These are phyloP conservation scores for Aphanomyces cochlioides DNA, from an alignment of 352 stramenopile genomes.

Conservation along the genomic window DNA sequence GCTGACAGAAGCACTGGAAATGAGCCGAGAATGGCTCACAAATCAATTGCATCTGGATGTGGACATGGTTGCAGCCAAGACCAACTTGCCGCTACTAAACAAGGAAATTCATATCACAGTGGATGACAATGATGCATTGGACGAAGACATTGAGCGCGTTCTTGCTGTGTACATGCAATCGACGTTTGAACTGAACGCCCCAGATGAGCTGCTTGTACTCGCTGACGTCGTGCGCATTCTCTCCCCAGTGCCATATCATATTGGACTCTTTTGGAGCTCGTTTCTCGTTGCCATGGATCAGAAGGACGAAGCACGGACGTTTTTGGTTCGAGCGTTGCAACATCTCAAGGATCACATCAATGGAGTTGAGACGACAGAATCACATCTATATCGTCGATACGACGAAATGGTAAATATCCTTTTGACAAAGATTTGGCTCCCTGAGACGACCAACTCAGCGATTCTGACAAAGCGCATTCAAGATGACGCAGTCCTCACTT, in stretches of 20 bases:
- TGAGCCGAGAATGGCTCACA: slow-evolving; percentile 20
- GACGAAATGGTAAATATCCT: slow-evolving; percentile 10
- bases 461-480: background rate
- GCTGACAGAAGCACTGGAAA: slow-evolving; percentile 3
- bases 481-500: background rate
- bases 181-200: slow-evolving; percentile 20
- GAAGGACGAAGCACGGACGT: background rate
- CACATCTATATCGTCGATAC: background rate
- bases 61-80: slow-evolving; percentile 10
- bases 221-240: slow-evolving; percentile 24
- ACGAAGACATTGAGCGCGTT: slow-evolving; percentile 11
- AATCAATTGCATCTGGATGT: slow-evolving; percentile 14
- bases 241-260: slow-evolving; percentile 17
- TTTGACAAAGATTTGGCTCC: slow-evolving; percentile 21
- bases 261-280: slow-evolving; percentile 23
- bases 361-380: background rate
- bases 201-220: slow-evolving; percentile 15
- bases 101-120: slow-evolving; percentile 5
- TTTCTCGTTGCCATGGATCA: slow-evolving; percentile 26
- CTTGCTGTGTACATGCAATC: slow-evolving; percentile 29
- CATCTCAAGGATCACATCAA: background rate
- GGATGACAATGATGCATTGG: background rate
- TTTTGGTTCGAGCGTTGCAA: slow-evolving; percentile 13
- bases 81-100: slow-evolving; percentile 8
- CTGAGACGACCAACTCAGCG: background rate